Percentiles rank a stretch among this genome's conserved stretches.
Conservation (phyloP, 306 rosid species). For the Hippophae gyantsensis region DNA sequence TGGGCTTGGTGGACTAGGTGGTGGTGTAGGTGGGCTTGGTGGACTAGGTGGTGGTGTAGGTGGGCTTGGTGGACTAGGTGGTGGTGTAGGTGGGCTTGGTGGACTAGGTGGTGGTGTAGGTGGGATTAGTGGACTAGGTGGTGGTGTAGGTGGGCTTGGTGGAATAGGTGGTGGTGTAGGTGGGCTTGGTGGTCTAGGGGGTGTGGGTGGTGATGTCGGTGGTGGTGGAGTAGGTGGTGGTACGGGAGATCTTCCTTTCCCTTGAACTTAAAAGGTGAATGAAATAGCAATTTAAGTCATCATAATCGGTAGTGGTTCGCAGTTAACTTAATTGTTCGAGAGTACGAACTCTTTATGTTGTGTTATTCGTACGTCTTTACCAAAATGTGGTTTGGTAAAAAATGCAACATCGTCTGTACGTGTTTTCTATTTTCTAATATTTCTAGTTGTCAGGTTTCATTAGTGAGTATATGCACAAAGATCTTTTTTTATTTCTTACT, state of each 20-base stretch:
- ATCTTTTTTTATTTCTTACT: too few relatives aligned
- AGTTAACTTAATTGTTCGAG: too few relatives aligned
- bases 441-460: too few relatives aligned
- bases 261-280: conserved; percentile 14
- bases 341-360: too few relatives aligned
- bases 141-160: conserved; percentile 13
- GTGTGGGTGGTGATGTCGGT: conserved; percentile 8
- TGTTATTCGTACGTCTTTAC: too few relatives aligned
- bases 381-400: too few relatives aligned
- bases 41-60: conserved; percentile 20
- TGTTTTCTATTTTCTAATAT: too few relatives aligned
- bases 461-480: too few relatives aligned
- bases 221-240: conserved; percentile 11
- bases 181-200: not conserved
- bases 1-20: conserved; percentile 28
- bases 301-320: too few relatives aligned
- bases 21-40: conserved; percentile 14
- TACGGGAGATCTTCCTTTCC: conserved; percentile 36
- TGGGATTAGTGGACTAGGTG: conserved; percentile 14
- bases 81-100: conserved; percentile 11
- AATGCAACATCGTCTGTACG: too few relatives aligned
- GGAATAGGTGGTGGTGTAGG: conserved; percentile 18
- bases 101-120: conserved; percentile 17
- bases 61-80: not conserved
- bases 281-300: not conserved